These are phyloP conservation scores for Rheum nobile DNA, from an alignment of 148 eudicot genomes.

Conservation along the genomic window DNA sequence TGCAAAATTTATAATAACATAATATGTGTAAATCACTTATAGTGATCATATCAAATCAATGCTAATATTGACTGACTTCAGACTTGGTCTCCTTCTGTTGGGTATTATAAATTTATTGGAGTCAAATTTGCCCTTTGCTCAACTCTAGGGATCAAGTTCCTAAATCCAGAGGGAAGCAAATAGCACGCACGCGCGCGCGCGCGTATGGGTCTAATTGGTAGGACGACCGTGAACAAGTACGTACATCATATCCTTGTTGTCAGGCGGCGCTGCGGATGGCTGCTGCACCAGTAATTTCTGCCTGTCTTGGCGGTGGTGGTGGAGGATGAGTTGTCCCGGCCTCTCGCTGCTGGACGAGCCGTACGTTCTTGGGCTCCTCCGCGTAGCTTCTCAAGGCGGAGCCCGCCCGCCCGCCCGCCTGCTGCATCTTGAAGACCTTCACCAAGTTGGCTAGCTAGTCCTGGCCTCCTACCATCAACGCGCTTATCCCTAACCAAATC, in stretches of 20 bases:
- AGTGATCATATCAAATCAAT: no score
- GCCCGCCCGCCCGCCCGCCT: constrained; percentile 34
- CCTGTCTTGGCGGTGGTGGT: constrained; percentile 18
- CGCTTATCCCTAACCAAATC: constrained; percentile 63
- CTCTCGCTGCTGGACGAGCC: constrained; percentile 40
- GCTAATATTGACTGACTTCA: no score
- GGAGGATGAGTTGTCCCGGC: constrained; percentile 36
- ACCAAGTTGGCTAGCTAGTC: constrained; percentile 59
- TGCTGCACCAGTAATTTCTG: background rate
- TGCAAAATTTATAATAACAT: background rate
- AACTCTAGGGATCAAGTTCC: no score
- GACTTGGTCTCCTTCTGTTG: no score
- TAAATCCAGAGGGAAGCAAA: no score
- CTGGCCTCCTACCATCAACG: constrained; percentile 64
- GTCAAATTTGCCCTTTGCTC: no score
- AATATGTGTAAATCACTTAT: no score
- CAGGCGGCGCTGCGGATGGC: no score
- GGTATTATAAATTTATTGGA: no score
- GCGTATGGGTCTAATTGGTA: no score
- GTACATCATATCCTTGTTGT: no score
- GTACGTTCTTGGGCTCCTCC: constrained; percentile 83
- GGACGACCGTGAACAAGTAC: constrained; percentile 21
- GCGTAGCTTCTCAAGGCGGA: constrained; percentile 70
- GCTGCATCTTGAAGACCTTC: constrained; percentile 81
- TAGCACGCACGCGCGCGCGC: no score